Conservation (phyloP, 2,329 filamentous ascomycete species). For the Ophiostoma piceae region DNA sequence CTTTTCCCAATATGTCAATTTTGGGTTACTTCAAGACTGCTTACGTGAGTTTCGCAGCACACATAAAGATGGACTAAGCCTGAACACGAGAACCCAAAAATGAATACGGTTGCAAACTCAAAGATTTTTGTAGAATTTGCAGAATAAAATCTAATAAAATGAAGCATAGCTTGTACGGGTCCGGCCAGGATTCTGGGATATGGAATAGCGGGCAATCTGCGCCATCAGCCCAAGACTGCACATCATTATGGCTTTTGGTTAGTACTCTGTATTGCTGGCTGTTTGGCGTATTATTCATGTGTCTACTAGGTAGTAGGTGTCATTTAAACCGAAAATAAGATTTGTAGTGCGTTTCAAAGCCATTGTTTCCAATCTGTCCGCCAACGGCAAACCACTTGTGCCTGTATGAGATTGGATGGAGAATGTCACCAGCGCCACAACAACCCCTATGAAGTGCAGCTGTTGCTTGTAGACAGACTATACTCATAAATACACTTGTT, state of each 20-base stretch:
- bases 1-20: background rate
- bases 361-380: constrained; percentile 7
- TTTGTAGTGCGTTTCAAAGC: background rate
- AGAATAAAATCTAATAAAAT: background rate
- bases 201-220: background rate
- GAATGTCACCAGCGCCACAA: background rate
- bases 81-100: background rate
- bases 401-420: background rate
- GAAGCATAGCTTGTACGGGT: background rate
- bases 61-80: background rate
- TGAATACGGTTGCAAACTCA: background rate
- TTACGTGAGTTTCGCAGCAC: background rate
- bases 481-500: background rate
- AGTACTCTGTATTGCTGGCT: background rate
- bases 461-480: no score
- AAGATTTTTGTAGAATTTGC: background rate
- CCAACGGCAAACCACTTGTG: background rate
- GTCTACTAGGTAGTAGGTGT: background rate
- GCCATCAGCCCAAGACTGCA: background rate
- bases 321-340: background rate
- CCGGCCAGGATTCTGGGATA: background rate
- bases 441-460: background rate
- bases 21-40: background rate
- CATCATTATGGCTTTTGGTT: background rate
- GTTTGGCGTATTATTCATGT: background rate